Base-by-base conservation (phyloP, 2,329 filamentous ascomycete species). In the Pyrenochaeta sp. region DNA sequence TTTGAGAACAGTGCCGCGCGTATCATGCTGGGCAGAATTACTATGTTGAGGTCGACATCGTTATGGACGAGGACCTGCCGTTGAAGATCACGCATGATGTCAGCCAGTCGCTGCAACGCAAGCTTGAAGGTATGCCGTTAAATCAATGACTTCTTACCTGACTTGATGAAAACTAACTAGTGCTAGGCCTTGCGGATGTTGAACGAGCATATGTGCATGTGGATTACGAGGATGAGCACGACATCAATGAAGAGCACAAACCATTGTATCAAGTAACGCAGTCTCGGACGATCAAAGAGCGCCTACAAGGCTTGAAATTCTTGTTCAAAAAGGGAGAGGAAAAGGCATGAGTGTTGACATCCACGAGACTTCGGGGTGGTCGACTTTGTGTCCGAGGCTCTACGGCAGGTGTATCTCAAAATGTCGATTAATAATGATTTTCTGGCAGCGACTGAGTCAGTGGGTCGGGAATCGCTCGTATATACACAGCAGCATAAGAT, bases 21-120 rank as follows among this genome's bases (percentile, higher is more conserved):
- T 85, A 85, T 59, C 81, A 85, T 56, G 81, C 81, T 0, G 82
- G 83, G 0, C 80, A 84, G 51, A 76, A 79, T 26, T 82, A 83
- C 54, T 85, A 84, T 52, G 82, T 84, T 13, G 82, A 85, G 54
- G 78, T 85, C 4, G 82, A 85, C 55, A 76, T 85, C 37, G 77
- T 85, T 36, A 82, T 85, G 74, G 77, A 83, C 56, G 79, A 79
- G 48, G 69, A 75, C 3, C 73, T 77, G 2, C 80, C 79, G 6
- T 70, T 85, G 18, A 79, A 76, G 46, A 71, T 83, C 37, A 81
- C 81, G 2, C 82, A 85, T 53, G 82, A 85, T 51, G 79, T 85
- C 18, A 79, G 79, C 15, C 82, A 85, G 61, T 75, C 76, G 7
- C 63, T 85, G 36, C 82, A 85, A 65, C 75, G 82, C 30, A 85